Percentiles rank a stretch among this genome's conserved stretches.
These are phyloP conservation scores for Candida odintsovae DNA, from an alignment of 805 yeast genomes.

Conservation along the genomic window DNA sequence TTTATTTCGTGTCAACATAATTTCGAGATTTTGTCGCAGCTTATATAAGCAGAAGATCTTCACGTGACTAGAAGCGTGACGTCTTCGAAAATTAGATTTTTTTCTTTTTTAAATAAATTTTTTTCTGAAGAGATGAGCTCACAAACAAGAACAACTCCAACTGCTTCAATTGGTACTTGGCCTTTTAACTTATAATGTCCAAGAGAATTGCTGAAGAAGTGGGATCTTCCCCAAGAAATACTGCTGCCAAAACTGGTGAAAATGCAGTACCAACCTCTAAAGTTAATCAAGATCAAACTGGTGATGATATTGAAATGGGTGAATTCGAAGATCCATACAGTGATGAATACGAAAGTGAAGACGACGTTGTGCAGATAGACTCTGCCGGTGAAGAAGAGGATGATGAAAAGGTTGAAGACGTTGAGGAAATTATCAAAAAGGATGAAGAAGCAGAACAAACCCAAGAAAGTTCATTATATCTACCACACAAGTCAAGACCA, in stretches of 20 bases:
- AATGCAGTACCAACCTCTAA: conserved; percentile 15
- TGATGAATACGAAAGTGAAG: conserved; percentile 90
- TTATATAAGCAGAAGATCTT: neutral
- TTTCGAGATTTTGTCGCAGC: neutral
- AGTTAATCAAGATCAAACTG: conserved; percentile 14
- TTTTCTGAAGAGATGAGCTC: conserved; percentile 2
- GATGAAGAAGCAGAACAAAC: conserved; percentile 32
- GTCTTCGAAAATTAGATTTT: neutral
- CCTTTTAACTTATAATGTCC: conserved; percentile 15
- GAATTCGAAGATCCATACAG: conserved; percentile 87
- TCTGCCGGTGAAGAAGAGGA: conserved; percentile 44
- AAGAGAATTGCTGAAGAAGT: conserved; percentile 23
- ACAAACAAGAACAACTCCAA: neutral
- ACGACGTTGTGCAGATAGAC: conserved; percentile 79
- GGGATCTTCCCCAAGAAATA: conserved; percentile 16
- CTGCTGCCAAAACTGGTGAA: conserved; percentile 16
- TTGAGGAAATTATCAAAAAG: conserved; percentile 30
- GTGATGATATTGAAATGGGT: conserved; percentile 57
- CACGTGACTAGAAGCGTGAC: neutral
- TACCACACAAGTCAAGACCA: conserved; percentile 86
- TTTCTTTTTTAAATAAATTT: neutral
- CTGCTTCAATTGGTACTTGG: neutral
- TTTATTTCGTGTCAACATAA: neutral
- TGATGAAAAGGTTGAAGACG: conserved; percentile 27
- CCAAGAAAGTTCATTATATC: conserved; percentile 49